These are phyloP conservation scores for Termitomyces sp. DNA, from an alignment of 768 basidiomycete species.

Conservation along the genomic window DNA sequence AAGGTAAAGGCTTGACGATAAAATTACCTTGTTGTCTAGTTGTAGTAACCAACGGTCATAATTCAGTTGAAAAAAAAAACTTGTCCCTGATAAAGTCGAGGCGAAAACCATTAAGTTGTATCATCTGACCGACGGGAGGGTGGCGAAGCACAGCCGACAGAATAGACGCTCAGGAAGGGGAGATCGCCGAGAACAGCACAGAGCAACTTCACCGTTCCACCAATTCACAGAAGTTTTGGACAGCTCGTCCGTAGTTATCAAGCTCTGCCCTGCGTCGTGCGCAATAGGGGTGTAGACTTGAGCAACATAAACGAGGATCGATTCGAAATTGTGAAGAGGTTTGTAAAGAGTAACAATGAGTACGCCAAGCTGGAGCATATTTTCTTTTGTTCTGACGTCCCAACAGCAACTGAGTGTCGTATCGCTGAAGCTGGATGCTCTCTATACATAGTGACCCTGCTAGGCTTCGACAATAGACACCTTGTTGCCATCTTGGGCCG, in stretches of 20 bases:
- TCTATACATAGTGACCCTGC: too few relatives aligned
- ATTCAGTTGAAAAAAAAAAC: not conserved
- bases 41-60: not conserved
- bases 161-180: not conserved
- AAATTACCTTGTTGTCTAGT: not conserved
- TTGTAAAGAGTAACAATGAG: not conserved
- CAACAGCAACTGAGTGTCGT: not conserved
- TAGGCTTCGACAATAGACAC: too few relatives aligned
- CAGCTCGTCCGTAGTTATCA: not conserved
- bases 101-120: not conserved
- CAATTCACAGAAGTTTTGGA: not conserved
- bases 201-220: not conserved
- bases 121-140: not conserved
- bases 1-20: too few relatives aligned
- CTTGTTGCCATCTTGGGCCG: too few relatives aligned
- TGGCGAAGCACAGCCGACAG: not conserved
- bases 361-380: not conserved
- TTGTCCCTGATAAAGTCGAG: not conserved
- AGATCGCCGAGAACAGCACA: not conserved
- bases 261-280: not conserved
- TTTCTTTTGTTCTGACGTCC: not conserved
- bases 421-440: not conserved
- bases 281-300: not conserved
- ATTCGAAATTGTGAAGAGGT: not conserved
- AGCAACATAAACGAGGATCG: too few relatives aligned